Base-by-base conservation (phyloP, 164 flowering plant species). In the Tetrastigma voinierianum region DNA sequence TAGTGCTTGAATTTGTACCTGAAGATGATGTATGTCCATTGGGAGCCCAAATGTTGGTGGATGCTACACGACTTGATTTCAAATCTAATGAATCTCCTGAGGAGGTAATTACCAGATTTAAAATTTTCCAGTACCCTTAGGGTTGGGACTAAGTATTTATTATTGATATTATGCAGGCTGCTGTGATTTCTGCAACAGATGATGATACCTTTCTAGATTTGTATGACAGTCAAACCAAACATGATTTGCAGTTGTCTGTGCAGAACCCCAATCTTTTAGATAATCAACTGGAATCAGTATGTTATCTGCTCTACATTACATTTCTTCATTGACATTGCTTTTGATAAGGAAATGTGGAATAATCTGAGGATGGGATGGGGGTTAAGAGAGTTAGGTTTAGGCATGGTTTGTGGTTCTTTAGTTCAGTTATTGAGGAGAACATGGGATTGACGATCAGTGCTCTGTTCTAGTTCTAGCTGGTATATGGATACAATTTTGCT, bases 241-340 rank as follows among this genome's bases (percentile, higher is more conserved):
- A 67, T 14, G 66, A 67, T 67, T 23, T 66, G 9, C 75, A 70
- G 25, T 18, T 72, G 55, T 14, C 68, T 19, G 1, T 67, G 18
- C 82, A 80, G 43, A 20, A 55, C 16, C 77, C 87, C 13, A 59
- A 82, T 57, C 91, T 96, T 40, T 79, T 96, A 79, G 88, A 93
- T 64, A 86, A 88, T 77, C 97, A 96, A 78, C 72, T 96, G 40
- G 97, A 96, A 69, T 91, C 97, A 44, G 98, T 94, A 91, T 59
- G 90, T 76, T 58, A 59, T 8, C 68, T 44, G 59, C 62, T 57
- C 54, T 13, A 20, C 45, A 2, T 23, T 46, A 7, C 47, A 24
- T 20, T 14, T 10, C 14, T 61, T 45, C 18, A 23, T 18, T 40
- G 23, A 57, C 46, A 12, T 14, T 24, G 10, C 32, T n/a, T 32